Evolutionary conservation across 192 early-diverging fungal genomes (phyloP).

Genomic region (Umbelopsis vinacea): DNA sequence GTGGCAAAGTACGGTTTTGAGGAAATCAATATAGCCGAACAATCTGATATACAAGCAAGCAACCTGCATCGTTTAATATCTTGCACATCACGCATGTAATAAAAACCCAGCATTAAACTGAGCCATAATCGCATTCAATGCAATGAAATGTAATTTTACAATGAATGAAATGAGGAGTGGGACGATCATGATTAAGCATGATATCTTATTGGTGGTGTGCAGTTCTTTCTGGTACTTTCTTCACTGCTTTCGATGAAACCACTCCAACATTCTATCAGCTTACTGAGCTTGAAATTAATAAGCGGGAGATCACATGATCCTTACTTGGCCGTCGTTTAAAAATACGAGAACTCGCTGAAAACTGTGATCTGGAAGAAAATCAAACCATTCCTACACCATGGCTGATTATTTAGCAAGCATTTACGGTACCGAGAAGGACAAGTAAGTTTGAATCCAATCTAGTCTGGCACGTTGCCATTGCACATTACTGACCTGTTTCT

Average conservation of each 20-base stretch:
- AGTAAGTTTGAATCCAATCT: slow-evolving; percentile 51
- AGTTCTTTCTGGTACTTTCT: background rate
- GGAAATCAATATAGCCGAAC: background rate
- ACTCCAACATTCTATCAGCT: no score
- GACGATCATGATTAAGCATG: no score
- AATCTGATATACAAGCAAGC: no score
- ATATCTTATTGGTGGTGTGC: background rate
- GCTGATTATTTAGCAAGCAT: slow-evolving; percentile 87
- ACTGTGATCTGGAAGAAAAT: background rate
- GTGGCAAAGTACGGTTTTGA: slow-evolving; percentile 9
- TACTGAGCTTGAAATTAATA: no score
- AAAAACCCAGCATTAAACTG: no score
- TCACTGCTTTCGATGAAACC: no score
- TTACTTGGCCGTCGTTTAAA: no score
- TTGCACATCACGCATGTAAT: background rate
- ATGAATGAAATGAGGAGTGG: no score
- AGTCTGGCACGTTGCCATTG: background rate
- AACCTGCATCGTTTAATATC: background rate
- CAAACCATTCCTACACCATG: slow-evolving; percentile 47
- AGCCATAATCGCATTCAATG: no score
- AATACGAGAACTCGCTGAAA: background rate
- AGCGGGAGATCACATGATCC: no score
- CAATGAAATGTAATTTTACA: no score
- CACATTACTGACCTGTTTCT: background rate
- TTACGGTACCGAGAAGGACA: slow-evolving; percentile 98